Conservation (phyloP, 164 flowering plant genomes). For the Saururus chinensis region DNA sequence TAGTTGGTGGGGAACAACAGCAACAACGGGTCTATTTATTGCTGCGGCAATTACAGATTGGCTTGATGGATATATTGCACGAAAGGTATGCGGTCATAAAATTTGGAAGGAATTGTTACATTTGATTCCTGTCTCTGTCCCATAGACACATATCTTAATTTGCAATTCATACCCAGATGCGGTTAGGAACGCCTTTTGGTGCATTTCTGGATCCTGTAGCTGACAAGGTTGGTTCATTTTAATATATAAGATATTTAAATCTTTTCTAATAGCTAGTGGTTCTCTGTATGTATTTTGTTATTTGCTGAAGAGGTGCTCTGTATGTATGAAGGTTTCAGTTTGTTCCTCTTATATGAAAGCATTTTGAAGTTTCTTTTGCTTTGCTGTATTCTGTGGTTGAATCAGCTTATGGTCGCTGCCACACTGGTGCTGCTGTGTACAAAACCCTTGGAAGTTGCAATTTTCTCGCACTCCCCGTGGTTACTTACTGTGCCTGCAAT, state of each 20-base stretch:
- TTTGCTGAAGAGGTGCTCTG: too few species aligned
- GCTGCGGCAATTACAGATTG: conserved; percentile 94
- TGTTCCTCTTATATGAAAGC: neutral
- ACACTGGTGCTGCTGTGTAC: conserved; percentile 82
- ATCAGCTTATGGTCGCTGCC: conserved; percentile 99
- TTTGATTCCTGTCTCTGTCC: neutral
- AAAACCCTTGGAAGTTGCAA: conserved; percentile 45
- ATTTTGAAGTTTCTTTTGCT: neutral
- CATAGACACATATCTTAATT: conserved; percentile 1
- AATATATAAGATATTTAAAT: neutral
- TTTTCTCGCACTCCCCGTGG: conserved; percentile 69
- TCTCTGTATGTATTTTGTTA: too few species aligned
- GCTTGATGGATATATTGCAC: conserved; percentile 98
- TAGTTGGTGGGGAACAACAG: conserved; percentile 73
- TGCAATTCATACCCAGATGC: conserved; percentile 52
- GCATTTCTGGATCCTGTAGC: conserved; percentile 99
- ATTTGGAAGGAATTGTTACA: conserved; percentile 1
- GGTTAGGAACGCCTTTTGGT: conserved; percentile 73
- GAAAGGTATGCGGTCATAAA: conserved; percentile 43
- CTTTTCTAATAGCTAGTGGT: neutral
- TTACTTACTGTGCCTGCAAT: conserved; percentile 73
- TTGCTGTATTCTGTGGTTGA: conserved; percentile 9
- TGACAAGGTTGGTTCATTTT: conserved; percentile 55
- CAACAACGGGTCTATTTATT: conserved; percentile 77
- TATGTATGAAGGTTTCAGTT: neutral